Evolutionary conservation across 306 rosid genomes (phyloP).

Genomic region (Lathyrus oleraceus): DNA sequence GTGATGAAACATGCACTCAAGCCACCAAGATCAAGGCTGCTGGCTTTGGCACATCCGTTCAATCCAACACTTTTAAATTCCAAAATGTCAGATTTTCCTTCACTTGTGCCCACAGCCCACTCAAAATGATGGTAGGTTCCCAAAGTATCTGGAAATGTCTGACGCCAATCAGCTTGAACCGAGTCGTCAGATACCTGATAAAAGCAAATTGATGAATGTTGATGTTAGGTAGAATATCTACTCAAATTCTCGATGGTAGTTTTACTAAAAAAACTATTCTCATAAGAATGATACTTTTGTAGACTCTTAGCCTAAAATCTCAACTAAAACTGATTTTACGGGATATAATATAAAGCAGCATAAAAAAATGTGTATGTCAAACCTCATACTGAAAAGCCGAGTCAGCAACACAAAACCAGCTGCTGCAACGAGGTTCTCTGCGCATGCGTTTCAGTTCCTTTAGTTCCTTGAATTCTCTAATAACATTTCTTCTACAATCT

Average conservation of each 20-base stretch:
- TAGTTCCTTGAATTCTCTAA: constrained; percentile 96
- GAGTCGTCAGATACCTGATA: constrained; percentile 81
- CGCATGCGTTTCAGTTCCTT: constrained; percentile 94
- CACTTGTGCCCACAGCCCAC: constrained; percentile 98
- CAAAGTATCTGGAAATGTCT: constrained; percentile 77
- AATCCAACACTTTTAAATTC: constrained; percentile 95
- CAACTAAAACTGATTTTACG: constrained; percentile 31
- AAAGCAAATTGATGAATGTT: constrained; percentile 30
- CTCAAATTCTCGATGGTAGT: constrained; percentile 14
- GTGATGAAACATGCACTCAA: constrained; percentile 82
- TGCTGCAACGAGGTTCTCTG: constrained; percentile 95
- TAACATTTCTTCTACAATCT: constrained; percentile 98
- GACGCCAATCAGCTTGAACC: constrained; percentile 89
- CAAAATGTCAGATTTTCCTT: constrained; percentile 92
- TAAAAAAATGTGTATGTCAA: constrained; percentile 41
- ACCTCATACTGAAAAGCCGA: constrained; percentile 97
- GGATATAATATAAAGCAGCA: constrained; percentile 36
- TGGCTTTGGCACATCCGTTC: constrained; percentile 72
- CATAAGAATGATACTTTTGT: not conserved
- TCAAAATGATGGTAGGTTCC: constrained; percentile 93
- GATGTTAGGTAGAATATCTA: constrained; percentile 23
- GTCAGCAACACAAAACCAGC: constrained; percentile 98
- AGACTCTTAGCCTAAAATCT: constrained; percentile 31
- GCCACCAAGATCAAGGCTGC: constrained; percentile 83
- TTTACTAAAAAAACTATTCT: constrained; percentile 21